phyloP scores from a whole-genome alignment of 2,329 filamentous ascomycete species.

The Ilyonectria mors-panacis region DNA sequence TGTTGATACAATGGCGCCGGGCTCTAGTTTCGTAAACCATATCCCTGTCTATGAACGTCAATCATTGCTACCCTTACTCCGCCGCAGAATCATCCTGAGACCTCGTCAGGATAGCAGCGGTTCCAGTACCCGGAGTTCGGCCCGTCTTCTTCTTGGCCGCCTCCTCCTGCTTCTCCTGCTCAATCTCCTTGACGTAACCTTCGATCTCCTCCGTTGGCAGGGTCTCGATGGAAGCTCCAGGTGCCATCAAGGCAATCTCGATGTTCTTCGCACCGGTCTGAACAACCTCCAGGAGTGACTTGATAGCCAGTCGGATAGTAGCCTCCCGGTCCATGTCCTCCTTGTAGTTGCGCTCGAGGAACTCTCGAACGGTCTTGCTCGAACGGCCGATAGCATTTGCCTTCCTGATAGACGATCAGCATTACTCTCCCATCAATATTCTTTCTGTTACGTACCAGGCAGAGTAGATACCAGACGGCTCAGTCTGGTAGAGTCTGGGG shows the following conservation, averaged over 20 bases:
- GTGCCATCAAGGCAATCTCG: constrained; percentile 98
- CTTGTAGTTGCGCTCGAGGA: constrained; percentile 99
- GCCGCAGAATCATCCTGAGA: constrained; percentile 59
- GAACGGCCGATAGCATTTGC: constrained; percentile 98
- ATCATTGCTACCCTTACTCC: constrained; percentile 49
- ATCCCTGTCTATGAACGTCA: constrained; percentile 47
- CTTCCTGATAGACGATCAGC: constrained; percentile 77
- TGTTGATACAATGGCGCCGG: constrained; percentile 57
- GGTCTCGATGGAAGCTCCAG: constrained; percentile 92
- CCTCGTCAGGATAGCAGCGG: constrained; percentile 82
- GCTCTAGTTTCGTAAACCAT: constrained; percentile 46
- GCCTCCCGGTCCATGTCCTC: constrained; percentile 96
- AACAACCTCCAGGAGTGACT: constrained; percentile 97
- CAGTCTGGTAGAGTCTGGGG: constrained; percentile 95
- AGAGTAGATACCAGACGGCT: constrained; percentile 99
- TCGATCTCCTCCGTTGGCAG: constrained; percentile 97
- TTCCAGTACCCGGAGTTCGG: constrained; percentile 77
- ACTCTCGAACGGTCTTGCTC: constrained; percentile 98
- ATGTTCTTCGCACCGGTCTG: constrained; percentile 99
- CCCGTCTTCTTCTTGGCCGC: constrained; percentile 96
- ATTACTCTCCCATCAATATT: not conserved
- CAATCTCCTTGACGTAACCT: constrained; percentile 97
- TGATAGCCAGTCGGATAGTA: constrained; percentile 97
- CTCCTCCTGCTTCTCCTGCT: constrained; percentile 99
- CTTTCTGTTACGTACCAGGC: constrained; percentile 80